These are phyloP conservation scores for Viridothelium virens DNA, from an alignment of 495 filamentous ascomycete genomes.

Conservation along the genomic window DNA sequence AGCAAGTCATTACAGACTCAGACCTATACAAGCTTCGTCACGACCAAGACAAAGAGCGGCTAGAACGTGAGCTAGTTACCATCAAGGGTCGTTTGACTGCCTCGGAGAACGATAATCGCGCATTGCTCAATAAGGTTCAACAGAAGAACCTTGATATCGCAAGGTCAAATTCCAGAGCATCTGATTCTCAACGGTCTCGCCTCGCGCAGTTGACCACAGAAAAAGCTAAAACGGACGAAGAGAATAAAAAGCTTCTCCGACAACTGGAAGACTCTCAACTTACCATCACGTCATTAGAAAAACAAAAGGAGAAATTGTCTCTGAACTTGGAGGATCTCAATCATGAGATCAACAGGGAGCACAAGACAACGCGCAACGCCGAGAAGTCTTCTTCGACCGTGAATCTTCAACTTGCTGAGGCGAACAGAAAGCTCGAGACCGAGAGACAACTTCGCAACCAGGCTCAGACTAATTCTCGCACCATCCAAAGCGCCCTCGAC, in stretches of 20 bases:
- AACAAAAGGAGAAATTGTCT: conserved; percentile 90
- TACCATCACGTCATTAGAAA: conserved; percentile 77
- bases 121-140: conserved; percentile 89
- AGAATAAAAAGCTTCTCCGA: conserved; percentile 69
- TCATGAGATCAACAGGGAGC: conserved; percentile 84
- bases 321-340: conserved; percentile 87
- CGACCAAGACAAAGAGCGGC: conserved; percentile 86
- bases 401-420: conserved; percentile 77
- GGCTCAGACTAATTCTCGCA: conserved; percentile 76
- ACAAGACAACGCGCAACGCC: conserved; percentile 81
- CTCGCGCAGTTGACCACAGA: conserved; percentile 71
- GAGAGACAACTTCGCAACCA: conserved; percentile 80
- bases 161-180: conserved; percentile 76
- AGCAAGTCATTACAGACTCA: conserved; percentile 75
- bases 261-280: conserved; percentile 85
- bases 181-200: conserved; percentile 74
- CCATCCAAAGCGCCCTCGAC: conserved; percentile 70
- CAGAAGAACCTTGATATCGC: conserved; percentile 98
- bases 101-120: conserved; percentile 95
- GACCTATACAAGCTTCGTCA: conserved; percentile 77
- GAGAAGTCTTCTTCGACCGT: conserved; percentile 82
- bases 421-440: conserved; percentile 80
- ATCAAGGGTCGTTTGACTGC: conserved; percentile 84
- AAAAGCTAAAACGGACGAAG: conserved; percentile 75
- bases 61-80: conserved; percentile 87